Evolutionary conservation across 345 rosid species (phyloP), one percentile per base, ranked within the genome.

Genomic region (Linum lewisii): DNA sequence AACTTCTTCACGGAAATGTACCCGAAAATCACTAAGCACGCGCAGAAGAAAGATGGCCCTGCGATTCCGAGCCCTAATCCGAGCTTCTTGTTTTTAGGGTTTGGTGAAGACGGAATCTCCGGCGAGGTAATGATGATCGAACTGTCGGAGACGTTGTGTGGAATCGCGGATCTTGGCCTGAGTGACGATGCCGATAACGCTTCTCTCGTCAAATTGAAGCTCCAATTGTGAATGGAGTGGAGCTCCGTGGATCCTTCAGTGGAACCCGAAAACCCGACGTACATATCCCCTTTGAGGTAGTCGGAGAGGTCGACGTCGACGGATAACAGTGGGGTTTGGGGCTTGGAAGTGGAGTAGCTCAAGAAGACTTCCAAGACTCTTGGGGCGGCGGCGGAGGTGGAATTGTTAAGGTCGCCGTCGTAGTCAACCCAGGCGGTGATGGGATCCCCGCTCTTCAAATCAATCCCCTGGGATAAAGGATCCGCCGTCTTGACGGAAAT

Each of bases 191-290:
- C 7, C 34, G 34, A 3, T 3, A 29, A 29, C 85, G 11, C 47
- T 42, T 42, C 14, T 42, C 92, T 95, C 11, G 68, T 81, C 4
- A 87, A 84, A 61, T 54, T 65, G 71, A 94, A 90, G 65, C 84
- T 85, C 99, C 99, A 90, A 58, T 67, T 86, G 62, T 76, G 60
- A 20, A 94, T 72, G 66, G 78, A 62, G 71, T 94, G 99, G 67
- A 84, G 67, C 80, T 90, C 97, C 4, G 99, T 90, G 63, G 95
- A 90, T 44, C 97, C 95, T 75, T 94, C 99, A 1, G 93, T 90
- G 29, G 99, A 87, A 25, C 87, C 99, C 0, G 99, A 82, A 68
- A 94, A 90, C 6, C 99, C 99, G 26, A 76, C 88, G 36, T 77
- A 85, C 87, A 79, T 81, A 45, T 51, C 64, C 54, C 78, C 84